Conservation (phyloP, 2,329 filamentous ascomycete genomes). For the Colletotrichum kahawae region DNA sequence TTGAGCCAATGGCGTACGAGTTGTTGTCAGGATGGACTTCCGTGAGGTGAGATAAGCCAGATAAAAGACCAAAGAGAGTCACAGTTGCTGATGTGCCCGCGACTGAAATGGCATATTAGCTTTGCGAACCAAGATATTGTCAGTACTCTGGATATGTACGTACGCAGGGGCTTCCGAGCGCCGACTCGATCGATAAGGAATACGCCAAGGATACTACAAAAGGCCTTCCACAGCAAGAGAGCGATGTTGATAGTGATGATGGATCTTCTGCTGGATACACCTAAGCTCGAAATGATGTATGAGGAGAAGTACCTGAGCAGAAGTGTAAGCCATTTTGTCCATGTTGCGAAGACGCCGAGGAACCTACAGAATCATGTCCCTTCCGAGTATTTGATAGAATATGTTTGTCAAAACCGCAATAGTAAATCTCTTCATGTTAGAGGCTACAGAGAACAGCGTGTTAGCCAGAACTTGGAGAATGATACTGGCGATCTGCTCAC, state of each 20-base stretch:
- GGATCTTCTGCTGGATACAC: background rate
- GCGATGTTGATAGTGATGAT: background rate
- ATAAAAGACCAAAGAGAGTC: background rate
- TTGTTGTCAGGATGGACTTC: background rate
- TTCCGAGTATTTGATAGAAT: background rate
- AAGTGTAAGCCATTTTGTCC: background rate
- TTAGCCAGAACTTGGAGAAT: background rate
- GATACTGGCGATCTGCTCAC: background rate
- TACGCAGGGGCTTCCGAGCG: background rate
- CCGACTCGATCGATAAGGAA: background rate
- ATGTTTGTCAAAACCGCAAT: background rate
- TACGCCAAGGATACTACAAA: background rate
- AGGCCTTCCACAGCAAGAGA: background rate
- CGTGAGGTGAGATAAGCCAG: background rate
- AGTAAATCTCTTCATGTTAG: background rate
- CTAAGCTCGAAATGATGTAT: background rate
- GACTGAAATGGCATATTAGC: background rate
- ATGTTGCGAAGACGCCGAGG: background rate
- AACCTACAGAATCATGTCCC: background rate
- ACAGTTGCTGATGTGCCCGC: background rate
- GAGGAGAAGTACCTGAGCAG: background rate
- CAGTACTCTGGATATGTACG: background rate
- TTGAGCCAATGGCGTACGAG: background rate
- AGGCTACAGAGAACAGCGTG: background rate
- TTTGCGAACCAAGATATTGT: background rate